phyloP scores from a whole-genome alignment of 805 yeast genomes.

The Candida ortonii region DNA sequence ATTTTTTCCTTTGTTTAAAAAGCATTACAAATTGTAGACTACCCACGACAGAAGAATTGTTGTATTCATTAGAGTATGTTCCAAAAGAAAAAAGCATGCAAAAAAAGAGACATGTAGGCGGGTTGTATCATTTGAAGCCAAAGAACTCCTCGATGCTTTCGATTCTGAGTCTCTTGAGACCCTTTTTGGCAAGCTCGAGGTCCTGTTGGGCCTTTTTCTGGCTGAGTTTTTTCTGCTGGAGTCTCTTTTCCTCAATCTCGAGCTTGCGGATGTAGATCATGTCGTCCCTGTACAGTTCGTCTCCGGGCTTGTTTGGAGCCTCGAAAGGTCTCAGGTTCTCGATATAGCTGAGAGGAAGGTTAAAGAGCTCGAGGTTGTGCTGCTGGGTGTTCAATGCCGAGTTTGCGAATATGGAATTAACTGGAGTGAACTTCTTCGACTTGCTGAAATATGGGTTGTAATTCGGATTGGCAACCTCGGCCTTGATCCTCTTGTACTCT shows the following conservation, averaged over 20 bases:
- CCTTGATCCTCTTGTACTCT: constrained; percentile 25
- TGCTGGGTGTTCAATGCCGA: constrained; percentile 34
- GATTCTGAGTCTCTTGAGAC: constrained; percentile 23
- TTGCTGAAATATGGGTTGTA: constrained; percentile 31
- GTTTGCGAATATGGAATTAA: constrained; percentile 31
- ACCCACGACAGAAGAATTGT: too few relatives aligned
- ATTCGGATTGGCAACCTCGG: constrained; percentile 16
- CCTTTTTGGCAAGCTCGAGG: constrained; percentile 25
- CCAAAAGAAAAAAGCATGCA: background rate
- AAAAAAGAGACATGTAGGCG: background rate
- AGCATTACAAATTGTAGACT: too few relatives aligned
- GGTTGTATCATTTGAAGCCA: constrained; percentile 27
- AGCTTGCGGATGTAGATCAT: constrained; percentile 30
- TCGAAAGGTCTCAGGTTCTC: constrained; percentile 20
- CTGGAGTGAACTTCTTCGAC: constrained; percentile 24
- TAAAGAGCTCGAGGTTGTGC: constrained; percentile 33
- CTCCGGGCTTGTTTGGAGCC: constrained; percentile 28
- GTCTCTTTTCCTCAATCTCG: constrained; percentile 29
- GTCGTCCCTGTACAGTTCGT: constrained; percentile 33
- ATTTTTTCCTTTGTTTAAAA: too few relatives aligned
- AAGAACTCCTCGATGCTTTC: constrained; percentile 32
- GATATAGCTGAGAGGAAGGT: constrained; percentile 30
- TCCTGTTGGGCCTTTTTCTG: constrained; percentile 17
- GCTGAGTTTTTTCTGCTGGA: constrained; percentile 16
- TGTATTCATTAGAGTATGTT: too few relatives aligned